A percentile compares a stretch with the other conserved stretches of the same genome.
phyloP scores from a whole-genome alignment of 169 alveolate genomes.

The Babesia bigemina region DNA sequence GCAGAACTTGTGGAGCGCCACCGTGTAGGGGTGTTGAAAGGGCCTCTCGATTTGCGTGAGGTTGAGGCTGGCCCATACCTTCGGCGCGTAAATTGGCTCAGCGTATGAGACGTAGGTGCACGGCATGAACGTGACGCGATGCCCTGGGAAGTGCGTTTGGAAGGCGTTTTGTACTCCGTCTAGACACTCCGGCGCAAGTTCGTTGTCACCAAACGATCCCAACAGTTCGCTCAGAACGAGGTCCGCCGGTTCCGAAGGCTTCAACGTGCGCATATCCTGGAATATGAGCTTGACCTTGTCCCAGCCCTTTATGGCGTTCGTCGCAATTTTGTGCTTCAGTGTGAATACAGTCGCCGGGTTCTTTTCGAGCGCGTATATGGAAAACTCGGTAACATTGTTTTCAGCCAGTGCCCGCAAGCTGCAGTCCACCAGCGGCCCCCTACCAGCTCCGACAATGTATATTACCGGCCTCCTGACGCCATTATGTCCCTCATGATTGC shows the following conservation, averaged over 20 bases:
- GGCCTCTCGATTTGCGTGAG: conserved; percentile 4
- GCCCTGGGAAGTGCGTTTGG: conserved; percentile 40
- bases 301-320: conserved; percentile 58
- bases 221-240: conserved; percentile 76
- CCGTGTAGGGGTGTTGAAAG: conserved; percentile 61
- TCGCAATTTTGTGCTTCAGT: conserved; percentile 55
- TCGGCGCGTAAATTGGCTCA: conserved; percentile 78
- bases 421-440: conserved; percentile 79
- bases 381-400: conserved; percentile 28
- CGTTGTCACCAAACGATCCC: conserved; percentile 82
- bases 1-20: conserved; percentile 54
- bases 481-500: background rate
- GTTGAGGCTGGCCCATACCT: conserved; percentile 67
- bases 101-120: conserved; percentile 66
- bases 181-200: conserved; percentile 80
- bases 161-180: conserved; percentile 72
- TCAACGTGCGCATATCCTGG: conserved; percentile 74
- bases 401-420: conserved; percentile 57
- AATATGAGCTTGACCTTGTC: conserved; percentile 69
- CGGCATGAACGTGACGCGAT: conserved; percentile 69
- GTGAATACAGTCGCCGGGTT: conserved; percentile 74
- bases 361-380: conserved; percentile 75
- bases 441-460: conserved; percentile 80
- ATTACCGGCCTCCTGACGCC: conserved; percentile 24
- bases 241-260: conserved; percentile 65